phyloP scores from a whole-genome alignment of 2,329 filamentous ascomycete species.

The Trichoderma guizhouense region DNA sequence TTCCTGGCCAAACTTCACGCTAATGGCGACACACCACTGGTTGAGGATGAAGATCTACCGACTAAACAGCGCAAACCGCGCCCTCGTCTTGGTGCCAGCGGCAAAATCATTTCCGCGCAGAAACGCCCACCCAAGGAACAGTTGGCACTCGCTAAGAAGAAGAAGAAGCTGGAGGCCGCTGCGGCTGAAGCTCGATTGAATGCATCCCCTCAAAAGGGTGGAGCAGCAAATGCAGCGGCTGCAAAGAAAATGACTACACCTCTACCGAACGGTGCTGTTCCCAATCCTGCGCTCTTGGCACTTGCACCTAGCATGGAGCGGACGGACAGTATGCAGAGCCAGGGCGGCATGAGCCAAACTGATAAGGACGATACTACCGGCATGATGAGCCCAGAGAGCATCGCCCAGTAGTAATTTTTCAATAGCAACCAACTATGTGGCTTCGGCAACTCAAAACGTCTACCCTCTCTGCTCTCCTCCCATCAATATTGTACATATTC shows the following conservation, averaged over 20 bases:
- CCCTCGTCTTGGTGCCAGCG: constrained; percentile 65
- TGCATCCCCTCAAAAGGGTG: constrained; percentile 34
- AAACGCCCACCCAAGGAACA: constrained; percentile 81
- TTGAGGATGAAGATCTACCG: constrained; percentile 93
- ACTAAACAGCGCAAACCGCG: constrained; percentile 79
- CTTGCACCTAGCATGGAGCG: constrained; percentile 54
- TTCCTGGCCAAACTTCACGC: constrained; percentile 85
- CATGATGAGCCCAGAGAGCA: constrained; percentile 84
- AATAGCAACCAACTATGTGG: neutral
- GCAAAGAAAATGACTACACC: constrained; percentile 52
- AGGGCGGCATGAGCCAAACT: constrained; percentile 59
- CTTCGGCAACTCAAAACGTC: neutral
- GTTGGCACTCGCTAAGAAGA: constrained; percentile 80
- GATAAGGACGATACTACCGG: constrained; percentile 67
- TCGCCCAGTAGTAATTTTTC: constrained; percentile 44
- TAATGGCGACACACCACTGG: constrained; percentile 72
- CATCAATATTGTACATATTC: constrained; percentile 3
- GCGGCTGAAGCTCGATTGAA: constrained; percentile 48
- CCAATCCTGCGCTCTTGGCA: constrained; percentile 40
- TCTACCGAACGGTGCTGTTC: constrained; percentile 35
- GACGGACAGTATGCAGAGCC: constrained; percentile 55
- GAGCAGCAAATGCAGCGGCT: constrained; percentile 39
- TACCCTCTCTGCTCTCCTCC: neutral
- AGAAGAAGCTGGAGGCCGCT: constrained; percentile 71
- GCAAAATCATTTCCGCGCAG: constrained; percentile 81